Base-by-base conservation (phyloP, 1,284 basidiomycete species). In the Retiboletus flavoniger region DNA sequence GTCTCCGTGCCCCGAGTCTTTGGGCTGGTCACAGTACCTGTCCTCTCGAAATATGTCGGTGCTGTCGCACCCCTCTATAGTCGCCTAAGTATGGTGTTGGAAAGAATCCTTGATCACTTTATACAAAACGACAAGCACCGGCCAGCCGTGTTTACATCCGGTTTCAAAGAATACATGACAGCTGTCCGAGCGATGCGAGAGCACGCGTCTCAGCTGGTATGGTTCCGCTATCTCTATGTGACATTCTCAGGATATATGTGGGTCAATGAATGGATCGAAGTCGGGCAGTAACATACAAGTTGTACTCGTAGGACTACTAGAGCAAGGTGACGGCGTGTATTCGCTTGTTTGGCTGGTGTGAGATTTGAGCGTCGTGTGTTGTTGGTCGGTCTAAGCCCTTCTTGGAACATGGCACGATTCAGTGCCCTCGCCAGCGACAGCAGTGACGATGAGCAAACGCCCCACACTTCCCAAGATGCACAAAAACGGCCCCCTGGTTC, bases 171-270 rank as follows among this genome's bases (percentile, higher is more conserved):
- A 51, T 96, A 91, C 65, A 38, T 72, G 43, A 74, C 65, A 10
- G 83, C 87, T 1, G 67, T 91, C 14, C 64, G 69, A 14, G 93
- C 93, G 2, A 95, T 96, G 86, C 72, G 73, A 56, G 72, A 80
- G 56, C 95, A 98, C 66, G 56, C 72, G 53, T 85, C 83, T 52
- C 95, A 98, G 75, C 73, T 93, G 59, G 82, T 87, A 21, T 97
- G 95, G 95, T 97, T 95, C 74, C 81, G 95, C 46, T 92, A 86
- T 81, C 73, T 95, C 47, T 94, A 95, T 65, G 78, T 96, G 32
- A 59, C 72, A n/a, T 89, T 89, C 64, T 95, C 92, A 31, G 78
- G 89, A 57, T 94, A 96, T 66, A 89, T 97, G 88, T 97, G 93
- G 93, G 84, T 91, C 43, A 95, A 95, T 60, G 84, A 91, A 60